A percentile compares a stretch with the other conserved stretches of the same genome.
phyloP scores from a whole-genome alignment of 1,139 yeast genomes.

The Suhomyces guaymorum region DNA sequence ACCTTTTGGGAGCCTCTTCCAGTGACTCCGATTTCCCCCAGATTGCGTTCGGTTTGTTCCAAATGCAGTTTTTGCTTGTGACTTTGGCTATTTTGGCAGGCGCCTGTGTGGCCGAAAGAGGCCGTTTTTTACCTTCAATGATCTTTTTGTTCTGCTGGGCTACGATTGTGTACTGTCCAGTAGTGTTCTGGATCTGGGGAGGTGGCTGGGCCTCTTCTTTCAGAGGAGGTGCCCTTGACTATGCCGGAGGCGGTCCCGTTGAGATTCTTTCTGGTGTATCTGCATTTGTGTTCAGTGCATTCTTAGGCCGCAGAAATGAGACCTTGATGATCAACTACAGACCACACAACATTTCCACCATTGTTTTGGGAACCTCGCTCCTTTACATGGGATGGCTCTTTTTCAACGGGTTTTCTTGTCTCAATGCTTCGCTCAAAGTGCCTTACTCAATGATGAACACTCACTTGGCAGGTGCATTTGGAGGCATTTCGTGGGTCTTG shows the following conservation, averaged over 20 bases:
- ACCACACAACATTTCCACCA: slow-evolving; percentile 91
- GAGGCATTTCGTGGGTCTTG: slow-evolving; percentile 90
- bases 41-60: slow-evolving; percentile 80
- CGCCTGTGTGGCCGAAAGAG: slow-evolving; percentile 88
- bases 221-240: slow-evolving; percentile 89
- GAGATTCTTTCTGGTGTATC: slow-evolving; percentile 90
- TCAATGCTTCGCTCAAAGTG: slow-evolving; percentile 63
- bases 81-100: slow-evolving; percentile 91
- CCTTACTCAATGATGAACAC: slow-evolving; percentile 90
- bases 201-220: slow-evolving; percentile 82
- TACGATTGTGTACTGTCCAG: slow-evolving; percentile 88
- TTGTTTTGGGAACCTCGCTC: slow-evolving; percentile 72
- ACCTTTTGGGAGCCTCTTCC: slow-evolving; percentile 56
- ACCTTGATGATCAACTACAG: slow-evolving; percentile 84
- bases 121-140: slow-evolving; percentile 82
- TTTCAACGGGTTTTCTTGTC: slow-evolving; percentile 82
- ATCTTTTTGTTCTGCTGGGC: slow-evolving; percentile 86
- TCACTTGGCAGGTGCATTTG: slow-evolving; percentile 84
- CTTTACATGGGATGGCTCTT: slow-evolving; percentile 82
- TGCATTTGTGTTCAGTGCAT: slow-evolving; percentile 82
- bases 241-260: slow-evolving; percentile 98
- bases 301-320: slow-evolving; percentile 81
- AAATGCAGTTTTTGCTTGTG: slow-evolving; percentile 88
- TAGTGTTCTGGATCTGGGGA: slow-evolving; percentile 95
- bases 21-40: slow-evolving; percentile 65